Evolutionary conservation across 1,284 basidiomycete species (phyloP).

Genomic region (Amanita bisporigera): DNA sequence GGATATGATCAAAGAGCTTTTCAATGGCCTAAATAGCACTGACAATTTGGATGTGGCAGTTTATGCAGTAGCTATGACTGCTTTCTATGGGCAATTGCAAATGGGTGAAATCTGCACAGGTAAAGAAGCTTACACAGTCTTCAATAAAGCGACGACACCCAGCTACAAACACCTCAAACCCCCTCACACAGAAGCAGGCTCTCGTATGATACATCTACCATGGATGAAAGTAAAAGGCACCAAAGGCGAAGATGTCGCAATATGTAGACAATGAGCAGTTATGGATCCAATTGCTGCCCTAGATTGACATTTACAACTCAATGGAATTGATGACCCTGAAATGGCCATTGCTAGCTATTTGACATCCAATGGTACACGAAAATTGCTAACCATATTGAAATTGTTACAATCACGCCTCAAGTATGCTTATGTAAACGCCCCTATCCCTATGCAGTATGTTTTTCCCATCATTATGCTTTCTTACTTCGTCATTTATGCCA

Average conservation of each 20-base stretch:
- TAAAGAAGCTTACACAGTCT: constrained; percentile 16
- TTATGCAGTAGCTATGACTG: too few relatives aligned
- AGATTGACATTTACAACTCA: neutral
- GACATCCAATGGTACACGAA: neutral
- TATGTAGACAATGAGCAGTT: constrained; percentile 12
- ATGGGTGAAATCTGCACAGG: constrained; percentile 30
- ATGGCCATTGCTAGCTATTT: constrained; percentile 20
- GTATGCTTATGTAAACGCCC: too few relatives aligned
- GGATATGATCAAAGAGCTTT: too few relatives aligned
- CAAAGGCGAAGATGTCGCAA: constrained; percentile 13
- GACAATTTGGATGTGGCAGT: too few relatives aligned
- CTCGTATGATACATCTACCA: constrained; percentile 13
- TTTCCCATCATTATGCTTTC: too few relatives aligned
- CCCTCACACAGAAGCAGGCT: constrained; percentile 3
- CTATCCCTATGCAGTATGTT: too few relatives aligned
- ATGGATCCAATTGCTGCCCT: constrained; percentile 9
- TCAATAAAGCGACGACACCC: constrained; percentile 5
- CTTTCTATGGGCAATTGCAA: constrained; percentile 40
- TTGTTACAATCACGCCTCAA: too few relatives aligned
- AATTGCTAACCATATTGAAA: constrained; percentile 19
- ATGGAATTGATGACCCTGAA: constrained; percentile 15
- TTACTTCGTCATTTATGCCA: too few relatives aligned
- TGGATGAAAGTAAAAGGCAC: neutral
- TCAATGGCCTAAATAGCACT: too few relatives aligned
- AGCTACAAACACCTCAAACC: constrained; percentile 1